Conservation (phyloP, 2,329 filamentous ascomycete species). For the Hortaea werneckii region DNA sequence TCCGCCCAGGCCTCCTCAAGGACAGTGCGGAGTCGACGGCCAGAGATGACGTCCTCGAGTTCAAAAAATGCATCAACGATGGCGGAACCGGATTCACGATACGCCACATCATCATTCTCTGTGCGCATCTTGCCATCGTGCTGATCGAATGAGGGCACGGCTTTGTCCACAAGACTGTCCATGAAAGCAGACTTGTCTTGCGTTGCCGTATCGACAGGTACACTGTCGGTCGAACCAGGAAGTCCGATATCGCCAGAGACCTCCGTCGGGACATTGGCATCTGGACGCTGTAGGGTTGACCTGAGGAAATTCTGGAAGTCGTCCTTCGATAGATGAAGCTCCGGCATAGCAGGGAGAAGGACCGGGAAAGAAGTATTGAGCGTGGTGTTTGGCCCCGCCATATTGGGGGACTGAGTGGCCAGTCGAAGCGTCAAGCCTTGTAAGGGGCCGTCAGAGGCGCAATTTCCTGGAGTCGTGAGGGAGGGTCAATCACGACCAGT, state of each 20-base stretch:
- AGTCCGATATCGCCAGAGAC: neutral
- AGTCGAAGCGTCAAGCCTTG: neutral
- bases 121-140: conserved; percentile 38
- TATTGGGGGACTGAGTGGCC: neutral
- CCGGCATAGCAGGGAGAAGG: conserved; percentile 13
- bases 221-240: neutral
- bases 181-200: conserved; percentile 11
- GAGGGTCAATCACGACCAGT: neutral
- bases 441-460: neutral
- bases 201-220: neutral
- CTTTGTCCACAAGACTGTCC: conserved; percentile 6
- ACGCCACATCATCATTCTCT: conserved; percentile 42
- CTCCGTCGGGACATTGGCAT: neutral
- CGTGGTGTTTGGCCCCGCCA: conserved; percentile 1
- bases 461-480: neutral
- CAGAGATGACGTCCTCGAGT: conserved; percentile 34
- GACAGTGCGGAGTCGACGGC: conserved; percentile 29
- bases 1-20: conserved; percentile 42
- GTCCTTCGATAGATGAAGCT: conserved; percentile 7
- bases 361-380: conserved; percentile 14
- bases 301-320: conserved; percentile 11
- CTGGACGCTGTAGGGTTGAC: neutral
- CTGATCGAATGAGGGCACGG: conserved; percentile 12
- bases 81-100: conserved; percentile 34
- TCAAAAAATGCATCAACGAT: conserved; percentile 48